Evolutionary conservation across 805 yeast genomes (phyloP).

Genomic region (Pichia nakasei): DNA sequence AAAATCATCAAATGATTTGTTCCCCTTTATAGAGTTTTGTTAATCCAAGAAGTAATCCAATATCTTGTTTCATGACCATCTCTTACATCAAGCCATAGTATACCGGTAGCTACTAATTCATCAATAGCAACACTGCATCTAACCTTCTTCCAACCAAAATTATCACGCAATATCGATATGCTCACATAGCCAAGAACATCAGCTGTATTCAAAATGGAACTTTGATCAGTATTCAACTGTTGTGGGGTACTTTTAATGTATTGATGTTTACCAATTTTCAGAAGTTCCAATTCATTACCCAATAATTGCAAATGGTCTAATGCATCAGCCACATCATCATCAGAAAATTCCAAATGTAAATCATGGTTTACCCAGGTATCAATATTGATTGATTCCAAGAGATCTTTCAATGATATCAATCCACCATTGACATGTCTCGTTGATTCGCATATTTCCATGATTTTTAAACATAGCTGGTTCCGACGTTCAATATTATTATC

Average conservation of each 20-base stretch:
- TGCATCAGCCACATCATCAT: constrained; percentile 48
- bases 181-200: constrained; percentile 71
- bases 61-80: constrained; percentile 35
- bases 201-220: constrained; percentile 63
- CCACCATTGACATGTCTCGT: constrained; percentile 79
- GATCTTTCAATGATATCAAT: constrained; percentile 51
- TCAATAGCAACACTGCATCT: constrained; percentile 58
- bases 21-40: constrained; percentile 10
- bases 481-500: constrained; percentile 40
- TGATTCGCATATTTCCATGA: constrained; percentile 66
- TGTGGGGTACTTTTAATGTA: constrained; percentile 59
- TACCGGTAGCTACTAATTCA: constrained; percentile 74
- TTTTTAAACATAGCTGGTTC: constrained; percentile 60
- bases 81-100: constrained; percentile 72
- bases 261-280: constrained; percentile 46
- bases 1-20: neutral
- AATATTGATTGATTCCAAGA: constrained; percentile 28
- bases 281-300: constrained; percentile 64
- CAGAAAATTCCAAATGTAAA: constrained; percentile 26
- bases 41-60: constrained; percentile 75
- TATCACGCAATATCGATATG: constrained; percentile 54
- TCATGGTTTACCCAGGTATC: constrained; percentile 17
- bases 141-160: constrained; percentile 62
- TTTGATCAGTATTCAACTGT: constrained; percentile 61
- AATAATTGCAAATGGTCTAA: constrained; percentile 44